These are phyloP conservation scores for Leucocoprinus birnbaumii DNA, from an alignment of 768 basidiomycete genomes.

Conservation along the genomic window DNA sequence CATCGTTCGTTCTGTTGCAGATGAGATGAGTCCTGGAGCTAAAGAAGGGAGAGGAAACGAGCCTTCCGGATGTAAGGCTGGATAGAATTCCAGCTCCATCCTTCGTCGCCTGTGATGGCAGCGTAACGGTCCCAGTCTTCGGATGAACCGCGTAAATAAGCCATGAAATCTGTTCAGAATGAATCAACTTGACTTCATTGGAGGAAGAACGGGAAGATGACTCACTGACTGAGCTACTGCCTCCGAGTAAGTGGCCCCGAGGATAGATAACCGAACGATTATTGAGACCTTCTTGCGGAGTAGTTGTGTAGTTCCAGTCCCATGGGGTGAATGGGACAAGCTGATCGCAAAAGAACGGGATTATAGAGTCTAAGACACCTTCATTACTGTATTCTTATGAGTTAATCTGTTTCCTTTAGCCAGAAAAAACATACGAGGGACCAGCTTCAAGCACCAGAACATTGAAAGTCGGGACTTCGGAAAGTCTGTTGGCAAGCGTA, in stretches of 20 bases:
- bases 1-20: conserved; percentile 27
- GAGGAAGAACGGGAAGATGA: not conserved
- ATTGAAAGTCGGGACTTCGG: conserved; percentile 2
- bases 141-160: conserved; percentile 19
- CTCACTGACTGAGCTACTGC: conserved; percentile 29
- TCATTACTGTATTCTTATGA: not conserved
- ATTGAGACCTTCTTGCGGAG: conserved; percentile 25
- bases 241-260: conserved; percentile 28
- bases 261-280: conserved; percentile 22
- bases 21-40: conserved; percentile 1
- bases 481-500: conserved; percentile 7
- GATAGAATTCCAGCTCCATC: conserved; percentile 30
- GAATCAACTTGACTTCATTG: not conserved
- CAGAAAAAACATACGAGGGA: conserved; percentile 14
- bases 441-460: conserved; percentile 11
- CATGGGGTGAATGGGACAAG: conserved; percentile 15
- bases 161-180: conserved; percentile 16
- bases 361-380: conserved; percentile 5
- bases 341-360: conserved; percentile 12
- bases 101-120: conserved; percentile 22
- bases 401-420: not conserved
- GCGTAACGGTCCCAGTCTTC: conserved; percentile 31
- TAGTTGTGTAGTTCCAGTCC: conserved; percentile 36
- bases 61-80: conserved; percentile 18
- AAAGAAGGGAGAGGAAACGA: not conserved